Evolutionary conservation across 768 basidiomycete genomes (phyloP).

Genomic region (Suillus hirtellus): DNA sequence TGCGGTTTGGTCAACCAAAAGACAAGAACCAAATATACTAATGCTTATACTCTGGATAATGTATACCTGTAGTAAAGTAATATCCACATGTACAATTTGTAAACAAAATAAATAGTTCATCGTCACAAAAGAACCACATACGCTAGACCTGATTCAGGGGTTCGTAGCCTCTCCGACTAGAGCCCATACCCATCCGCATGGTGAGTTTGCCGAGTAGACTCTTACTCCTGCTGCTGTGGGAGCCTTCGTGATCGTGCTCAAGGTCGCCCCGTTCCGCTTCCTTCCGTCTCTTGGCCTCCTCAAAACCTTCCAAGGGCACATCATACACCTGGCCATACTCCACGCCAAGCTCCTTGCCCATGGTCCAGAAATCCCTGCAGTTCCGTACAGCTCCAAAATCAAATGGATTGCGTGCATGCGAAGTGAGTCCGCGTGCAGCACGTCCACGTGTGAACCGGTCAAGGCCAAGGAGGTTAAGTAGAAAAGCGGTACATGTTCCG

Average conservation of each 20-base stretch:
- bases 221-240: slow-evolving; percentile 40
- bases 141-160: slow-evolving; percentile 32
- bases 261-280: slow-evolving; percentile 46
- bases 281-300: slow-evolving; percentile 64
- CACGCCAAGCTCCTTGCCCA: slow-evolving; percentile 81
- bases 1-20: background rate
- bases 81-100: background rate
- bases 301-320: slow-evolving; percentile 83
- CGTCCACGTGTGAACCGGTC: slow-evolving; percentile 93
- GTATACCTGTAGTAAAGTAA: background rate
- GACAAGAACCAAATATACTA: background rate
- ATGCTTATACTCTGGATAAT: background rate
- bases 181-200: slow-evolving; percentile 37
- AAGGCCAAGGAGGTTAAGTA: slow-evolving; percentile 89
- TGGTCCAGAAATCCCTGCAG: slow-evolving; percentile 94
- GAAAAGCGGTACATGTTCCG: slow-evolving; percentile 51
- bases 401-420: slow-evolving; percentile 86
- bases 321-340: slow-evolving; percentile 91
- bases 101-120: slow-evolving; percentile 1
- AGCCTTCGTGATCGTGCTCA: slow-evolving; percentile 46
- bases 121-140: background rate
- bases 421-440: slow-evolving; percentile 77
- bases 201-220: slow-evolving; percentile 36
- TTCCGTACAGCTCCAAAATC: slow-evolving; percentile 77
- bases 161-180: slow-evolving; percentile 36